Conservation (phyloP, 495 filamentous ascomycete genomes). For the Tricharina praecox region DNA sequence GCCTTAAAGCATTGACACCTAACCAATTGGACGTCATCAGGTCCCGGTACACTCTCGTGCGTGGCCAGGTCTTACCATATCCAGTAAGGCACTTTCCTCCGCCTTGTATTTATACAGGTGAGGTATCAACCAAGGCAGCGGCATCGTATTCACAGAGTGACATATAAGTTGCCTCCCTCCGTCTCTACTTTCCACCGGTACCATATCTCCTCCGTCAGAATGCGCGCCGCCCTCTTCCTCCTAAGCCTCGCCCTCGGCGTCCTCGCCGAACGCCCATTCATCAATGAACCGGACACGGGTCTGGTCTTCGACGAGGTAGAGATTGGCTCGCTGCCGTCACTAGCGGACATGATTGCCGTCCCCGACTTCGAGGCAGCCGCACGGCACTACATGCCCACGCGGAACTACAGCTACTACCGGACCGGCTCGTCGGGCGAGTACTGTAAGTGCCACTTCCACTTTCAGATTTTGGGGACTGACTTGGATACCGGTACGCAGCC, state of each 20-base stretch:
- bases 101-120: too few species aligned
- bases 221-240: not conserved
- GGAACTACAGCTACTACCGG: conserved; percentile 27
- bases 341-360: conserved; percentile 29
- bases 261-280: conserved; percentile 6
- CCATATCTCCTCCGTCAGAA: not conserved
- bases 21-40: too few species aligned
- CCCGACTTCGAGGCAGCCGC: conserved; percentile 42
- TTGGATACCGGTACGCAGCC: conserved; percentile 3
- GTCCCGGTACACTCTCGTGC: too few species aligned
- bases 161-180: too few species aligned
- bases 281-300: conserved; percentile 10
- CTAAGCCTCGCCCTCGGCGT: not conserved
- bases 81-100: too few species aligned
- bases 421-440: conserved; percentile 31
- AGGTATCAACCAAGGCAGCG: too few species aligned
- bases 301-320: not conserved
- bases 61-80: too few species aligned
- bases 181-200: too few species aligned
- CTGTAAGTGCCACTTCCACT: conserved; percentile 5
- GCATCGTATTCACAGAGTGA: too few species aligned
- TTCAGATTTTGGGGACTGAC: not conserved
- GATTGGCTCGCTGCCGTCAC: conserved; percentile 2
- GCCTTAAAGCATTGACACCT: too few species aligned
- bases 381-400: conserved; percentile 3